Conservation (phyloP, 768 basidiomycete species). For the Kwoniella sp. region DNA sequence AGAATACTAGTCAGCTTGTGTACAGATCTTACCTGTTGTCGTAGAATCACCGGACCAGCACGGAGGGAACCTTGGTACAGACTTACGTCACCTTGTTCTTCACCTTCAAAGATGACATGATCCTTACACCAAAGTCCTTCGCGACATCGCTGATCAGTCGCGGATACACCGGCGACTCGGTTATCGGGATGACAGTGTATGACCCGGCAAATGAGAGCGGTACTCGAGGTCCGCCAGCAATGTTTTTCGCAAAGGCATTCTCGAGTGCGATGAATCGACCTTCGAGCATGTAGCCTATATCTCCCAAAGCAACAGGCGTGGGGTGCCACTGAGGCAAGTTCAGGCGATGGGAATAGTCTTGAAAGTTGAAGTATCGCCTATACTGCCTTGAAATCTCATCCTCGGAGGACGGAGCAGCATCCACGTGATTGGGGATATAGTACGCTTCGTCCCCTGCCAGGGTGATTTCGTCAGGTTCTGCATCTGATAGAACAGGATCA, state of each 20-base stretch:
- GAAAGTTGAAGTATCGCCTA: conserved; percentile 10
- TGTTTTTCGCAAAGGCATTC: not conserved
- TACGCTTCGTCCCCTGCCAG: not conserved
- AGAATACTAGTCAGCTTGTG: conserved; percentile 3
- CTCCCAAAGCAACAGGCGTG: not conserved
- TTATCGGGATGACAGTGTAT: not conserved
- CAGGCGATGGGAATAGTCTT: conserved; percentile 6
- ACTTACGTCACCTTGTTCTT: conserved; percentile 37
- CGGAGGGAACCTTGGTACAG: no score
- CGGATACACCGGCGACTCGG: conserved; percentile 30
- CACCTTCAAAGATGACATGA: conserved; percentile 62
- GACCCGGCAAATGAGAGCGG: not conserved
- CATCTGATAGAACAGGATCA: conserved; percentile 6
- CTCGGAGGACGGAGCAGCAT: not conserved
- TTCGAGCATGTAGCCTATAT: conserved; percentile 9
- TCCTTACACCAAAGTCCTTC: conserved; percentile 56
- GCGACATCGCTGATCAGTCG: conserved; percentile 37
- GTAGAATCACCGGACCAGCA: not conserved
- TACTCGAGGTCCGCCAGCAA: not conserved
- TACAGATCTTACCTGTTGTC: no score
- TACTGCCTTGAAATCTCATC: conserved; percentile 5
- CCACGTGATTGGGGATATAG: conserved; percentile 5
- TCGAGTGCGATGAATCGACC: conserved; percentile 5
- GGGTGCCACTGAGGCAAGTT: conserved; percentile 15
- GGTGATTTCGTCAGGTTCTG: conserved; percentile 1